Conservation (phyloP, 2,329 filamentous ascomycete genomes). For the Metarhizium brunneum region DNA sequence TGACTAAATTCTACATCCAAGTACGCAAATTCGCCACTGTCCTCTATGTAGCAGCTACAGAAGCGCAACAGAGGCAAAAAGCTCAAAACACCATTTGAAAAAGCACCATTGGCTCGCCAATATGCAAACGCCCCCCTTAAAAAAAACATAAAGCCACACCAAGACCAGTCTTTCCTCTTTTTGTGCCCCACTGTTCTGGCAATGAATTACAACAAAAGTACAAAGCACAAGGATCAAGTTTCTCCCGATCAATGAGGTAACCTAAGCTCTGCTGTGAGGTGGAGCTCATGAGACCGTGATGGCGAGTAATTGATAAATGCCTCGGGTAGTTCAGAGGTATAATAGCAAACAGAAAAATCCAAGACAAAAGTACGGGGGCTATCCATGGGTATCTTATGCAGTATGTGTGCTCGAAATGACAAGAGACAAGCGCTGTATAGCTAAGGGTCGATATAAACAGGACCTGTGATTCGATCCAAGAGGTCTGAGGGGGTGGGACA, state of each 20-base stretch:
- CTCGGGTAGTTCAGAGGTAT: background rate
- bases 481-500: background rate
- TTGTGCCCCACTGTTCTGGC: background rate
- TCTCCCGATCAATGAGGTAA: background rate
- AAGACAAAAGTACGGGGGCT: background rate
- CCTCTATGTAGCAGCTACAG: background rate
- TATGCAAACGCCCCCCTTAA: background rate
- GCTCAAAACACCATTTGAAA: background rate
- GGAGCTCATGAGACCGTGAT: background rate
- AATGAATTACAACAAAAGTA: background rate
- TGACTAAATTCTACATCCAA: background rate
- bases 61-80: background rate
- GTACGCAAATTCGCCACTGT: background rate
- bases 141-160: background rate
- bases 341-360: background rate
- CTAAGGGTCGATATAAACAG: background rate
- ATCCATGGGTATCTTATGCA: constrained; percentile 14
- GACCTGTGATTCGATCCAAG: background rate
- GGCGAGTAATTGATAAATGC: background rate
- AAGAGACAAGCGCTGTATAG: background rate
- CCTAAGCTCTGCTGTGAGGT: background rate
- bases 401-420: constrained; percentile 8
- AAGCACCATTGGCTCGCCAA: background rate
- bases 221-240: background rate
- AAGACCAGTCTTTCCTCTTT: background rate